Evolutionary conservation across 805 yeast genomes (phyloP).

Genomic region (Torulaspora maleeae): DNA sequence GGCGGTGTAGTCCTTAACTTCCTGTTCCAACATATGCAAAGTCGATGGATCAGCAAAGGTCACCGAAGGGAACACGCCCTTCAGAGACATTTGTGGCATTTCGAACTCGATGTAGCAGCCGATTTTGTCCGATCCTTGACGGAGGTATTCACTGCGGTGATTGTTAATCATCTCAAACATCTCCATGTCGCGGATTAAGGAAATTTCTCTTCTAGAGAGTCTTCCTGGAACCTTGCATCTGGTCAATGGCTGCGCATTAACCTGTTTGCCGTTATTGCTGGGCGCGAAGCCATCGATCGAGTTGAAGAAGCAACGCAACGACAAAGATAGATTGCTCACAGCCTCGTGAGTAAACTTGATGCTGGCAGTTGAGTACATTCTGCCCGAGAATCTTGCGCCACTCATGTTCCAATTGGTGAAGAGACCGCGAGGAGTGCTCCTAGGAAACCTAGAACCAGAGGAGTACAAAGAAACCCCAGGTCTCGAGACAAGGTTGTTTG

Average conservation of each 20-base stretch:
- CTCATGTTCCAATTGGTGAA: conserved; percentile 24
- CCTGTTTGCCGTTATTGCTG: conserved; percentile 14
- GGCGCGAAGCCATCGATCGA: conserved; percentile 31
- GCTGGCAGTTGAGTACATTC: conserved; percentile 23
- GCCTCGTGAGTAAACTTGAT: conserved; percentile 46
- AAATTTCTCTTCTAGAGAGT: conserved; percentile 8
- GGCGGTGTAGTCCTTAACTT: conserved; percentile 38
- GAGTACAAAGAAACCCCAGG: conserved; percentile 11
- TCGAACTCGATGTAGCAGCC: conserved; percentile 59
- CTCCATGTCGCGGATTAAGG: conserved; percentile 21
- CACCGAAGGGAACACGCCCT: conserved; percentile 37
- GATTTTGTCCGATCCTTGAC: conserved; percentile 14
- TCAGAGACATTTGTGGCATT: conserved; percentile 38
- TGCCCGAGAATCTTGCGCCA: conserved; percentile 11
- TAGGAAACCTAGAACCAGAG: conserved; percentile 14
- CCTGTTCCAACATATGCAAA: conserved; percentile 38
- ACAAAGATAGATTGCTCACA: conserved; percentile 52
- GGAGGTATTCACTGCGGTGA: conserved; percentile 20
- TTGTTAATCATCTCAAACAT: conserved; percentile 30
- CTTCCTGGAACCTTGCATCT: background rate
- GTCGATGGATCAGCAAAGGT: conserved; percentile 44
- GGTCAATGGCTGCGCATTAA: conserved; percentile 9
- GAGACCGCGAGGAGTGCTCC: conserved; percentile 20
- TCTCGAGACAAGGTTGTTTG: background rate
- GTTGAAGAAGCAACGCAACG: conserved; percentile 39